Conservation (phyloP, 257 asterid genomes). For the Lithospermum erythrorhizon region DNA sequence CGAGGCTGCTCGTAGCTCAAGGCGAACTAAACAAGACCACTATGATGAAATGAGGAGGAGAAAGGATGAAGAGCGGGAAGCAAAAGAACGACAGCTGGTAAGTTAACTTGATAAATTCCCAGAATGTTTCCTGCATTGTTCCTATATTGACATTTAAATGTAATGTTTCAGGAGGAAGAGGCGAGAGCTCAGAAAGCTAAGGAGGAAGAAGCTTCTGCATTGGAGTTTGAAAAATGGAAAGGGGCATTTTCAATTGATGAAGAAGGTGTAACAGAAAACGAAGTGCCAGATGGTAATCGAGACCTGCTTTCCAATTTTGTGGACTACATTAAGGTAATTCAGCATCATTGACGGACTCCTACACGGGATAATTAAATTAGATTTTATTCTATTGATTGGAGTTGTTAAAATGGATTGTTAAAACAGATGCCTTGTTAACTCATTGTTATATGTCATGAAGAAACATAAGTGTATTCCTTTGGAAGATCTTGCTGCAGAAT, state of each 20-base stretch:
- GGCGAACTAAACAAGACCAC: constrained; percentile 71
- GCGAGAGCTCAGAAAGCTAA: constrained; percentile 71
- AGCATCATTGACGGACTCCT: background rate
- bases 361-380: background rate
- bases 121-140: background rate
- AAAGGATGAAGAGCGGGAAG: constrained; percentile 98
- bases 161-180: constrained; percentile 78
- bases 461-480: constrained; percentile 86
- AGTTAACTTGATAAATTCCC: constrained; percentile 14
- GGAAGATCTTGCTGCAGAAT: constrained; percentile 98
- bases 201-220: constrained; percentile 91
- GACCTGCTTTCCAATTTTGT: constrained; percentile 81
- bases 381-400: background rate
- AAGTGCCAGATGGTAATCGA: constrained; percentile 67
- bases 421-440: too few relatives aligned
- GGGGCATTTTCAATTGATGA: constrained; percentile 92
- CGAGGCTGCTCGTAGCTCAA: constrained; percentile 61
- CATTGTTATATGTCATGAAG: constrained; percentile 29
- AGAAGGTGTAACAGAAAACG: constrained; percentile 89
- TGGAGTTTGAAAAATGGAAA: constrained; percentile 95
- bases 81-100: constrained; percentile 76
- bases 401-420: background rate
- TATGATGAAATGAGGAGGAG: constrained; percentile 91
- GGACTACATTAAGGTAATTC: constrained; percentile 79
- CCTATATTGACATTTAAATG: constrained; percentile 3